Conservation (phyloP, 2,329 filamentous ascomycete genomes). For the Teratosphaeria viscida region DNA sequence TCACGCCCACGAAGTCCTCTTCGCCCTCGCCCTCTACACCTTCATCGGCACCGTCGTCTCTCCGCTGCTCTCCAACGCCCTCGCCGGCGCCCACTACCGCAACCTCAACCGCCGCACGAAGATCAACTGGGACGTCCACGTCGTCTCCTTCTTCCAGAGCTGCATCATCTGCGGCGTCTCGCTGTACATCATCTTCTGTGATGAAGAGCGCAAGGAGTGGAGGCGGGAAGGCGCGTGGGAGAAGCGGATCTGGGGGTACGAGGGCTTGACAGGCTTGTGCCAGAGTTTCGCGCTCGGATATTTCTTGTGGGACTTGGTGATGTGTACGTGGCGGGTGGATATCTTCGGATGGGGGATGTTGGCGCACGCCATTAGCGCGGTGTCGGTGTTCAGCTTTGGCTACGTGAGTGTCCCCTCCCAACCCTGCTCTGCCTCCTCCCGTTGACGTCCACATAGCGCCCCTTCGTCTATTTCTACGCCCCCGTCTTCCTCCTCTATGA, state of each 20-base stretch:
- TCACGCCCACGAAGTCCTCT: constrained; percentile 67
- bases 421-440: neutral
- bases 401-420: constrained; percentile 56
- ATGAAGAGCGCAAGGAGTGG: constrained; percentile 51
- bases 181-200: constrained; percentile 60
- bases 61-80: constrained; percentile 50
- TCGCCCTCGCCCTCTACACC: constrained; percentile 58
- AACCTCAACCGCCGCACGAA: constrained; percentile 51
- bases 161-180: constrained; percentile 60
- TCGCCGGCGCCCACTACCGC: constrained; percentile 56
- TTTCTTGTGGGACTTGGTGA: constrained; percentile 71
- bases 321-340: constrained; percentile 56
- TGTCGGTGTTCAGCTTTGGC: constrained; percentile 65
- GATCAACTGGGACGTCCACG: constrained; percentile 77
- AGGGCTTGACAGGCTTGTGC: constrained; percentile 58
- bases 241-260: constrained; percentile 64
- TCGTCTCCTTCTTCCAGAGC: constrained; percentile 74
- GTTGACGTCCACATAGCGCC: constrained; percentile 46
- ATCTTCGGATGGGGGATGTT: constrained; percentile 69
- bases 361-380: constrained; percentile 64
- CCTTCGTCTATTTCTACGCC: constrained; percentile 76
- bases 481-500: constrained; percentile 79
- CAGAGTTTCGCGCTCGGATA: constrained; percentile 71
- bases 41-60: constrained; percentile 56
- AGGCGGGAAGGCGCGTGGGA: constrained; percentile 48